These are phyloP conservation scores for Cladosporium phlei DNA, from an alignment of 2,329 filamentous ascomycete species.

Conservation along the genomic window DNA sequence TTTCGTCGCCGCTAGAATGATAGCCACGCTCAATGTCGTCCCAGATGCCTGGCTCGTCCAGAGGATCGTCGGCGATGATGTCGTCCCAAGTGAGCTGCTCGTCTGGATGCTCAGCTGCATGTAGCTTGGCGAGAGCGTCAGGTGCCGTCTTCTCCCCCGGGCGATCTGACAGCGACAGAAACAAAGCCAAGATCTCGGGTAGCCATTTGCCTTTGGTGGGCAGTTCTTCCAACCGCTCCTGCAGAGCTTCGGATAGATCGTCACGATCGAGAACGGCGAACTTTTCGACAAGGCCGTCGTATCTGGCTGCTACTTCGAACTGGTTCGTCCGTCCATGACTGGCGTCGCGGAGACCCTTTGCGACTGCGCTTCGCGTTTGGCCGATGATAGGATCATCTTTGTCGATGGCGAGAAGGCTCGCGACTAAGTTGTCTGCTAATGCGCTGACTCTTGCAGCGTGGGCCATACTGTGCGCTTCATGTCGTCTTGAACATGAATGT, in stretches of 20 bases:
- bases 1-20: conserved; percentile 61
- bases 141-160: conserved; percentile 67
- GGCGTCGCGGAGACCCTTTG: conserved; percentile 36
- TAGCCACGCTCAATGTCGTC: conserved; percentile 60
- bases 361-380: conserved; percentile 36
- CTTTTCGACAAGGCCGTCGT: conserved; percentile 67
- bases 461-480: conserved; percentile 52
- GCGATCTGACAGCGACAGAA: conserved; percentile 76
- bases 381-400: conserved; percentile 28
- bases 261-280: conserved; percentile 78
- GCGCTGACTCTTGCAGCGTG: conserved; percentile 60
- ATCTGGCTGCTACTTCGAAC: conserved; percentile 41
- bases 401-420: conserved; percentile 53
- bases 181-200: conserved; percentile 72
- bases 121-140: conserved; percentile 53
- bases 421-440: conserved; percentile 67
- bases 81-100: conserved; percentile 67
- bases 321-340: conserved; percentile 45
- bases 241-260: conserved; percentile 66
- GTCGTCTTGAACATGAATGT: too few relatives aligned
- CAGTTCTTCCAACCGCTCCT: conserved; percentile 56
- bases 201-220: conserved; percentile 58
- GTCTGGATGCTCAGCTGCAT: conserved; percentile 1
- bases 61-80: conserved; percentile 70
- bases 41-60: conserved; percentile 67